A percentile compares a stretch with the other conserved stretches of the same genome.
These are phyloP conservation scores for Spinellus fusiger DNA, from an alignment of 192 early-diverging fungal genomes.

Conservation along the genomic window DNA sequence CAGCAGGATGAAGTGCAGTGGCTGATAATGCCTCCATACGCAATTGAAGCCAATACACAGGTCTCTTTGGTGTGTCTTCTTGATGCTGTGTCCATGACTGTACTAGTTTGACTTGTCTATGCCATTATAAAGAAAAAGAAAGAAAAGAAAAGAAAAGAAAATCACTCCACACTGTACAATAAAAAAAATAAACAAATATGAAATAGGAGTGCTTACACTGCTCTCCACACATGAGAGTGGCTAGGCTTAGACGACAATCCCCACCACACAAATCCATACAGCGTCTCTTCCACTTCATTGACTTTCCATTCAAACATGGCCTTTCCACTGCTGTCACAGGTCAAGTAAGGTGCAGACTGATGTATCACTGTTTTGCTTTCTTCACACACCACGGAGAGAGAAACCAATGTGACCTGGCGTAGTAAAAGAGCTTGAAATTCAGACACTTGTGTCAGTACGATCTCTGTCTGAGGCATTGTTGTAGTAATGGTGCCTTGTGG, in stretches of 20 bases:
- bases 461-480: conserved; percentile 18
- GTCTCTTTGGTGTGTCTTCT: neutral
- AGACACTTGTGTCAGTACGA: conserved; percentile 19
- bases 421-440: conserved; percentile 29
- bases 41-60: conserved; percentile 9
- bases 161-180: neutral
- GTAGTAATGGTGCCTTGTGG: conserved; percentile 22
- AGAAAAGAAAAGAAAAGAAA: neutral
- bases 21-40: neutral
- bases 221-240: conserved; percentile 4
- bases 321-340: conserved; percentile 10
- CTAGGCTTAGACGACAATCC: neutral
- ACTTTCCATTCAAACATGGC: conserved; percentile 26
- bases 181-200: neutral
- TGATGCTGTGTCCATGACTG: neutral
- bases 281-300: conserved; percentile 29
- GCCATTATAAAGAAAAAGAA: neutral
- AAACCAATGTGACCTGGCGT: conserved; percentile 29
- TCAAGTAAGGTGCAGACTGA: conserved; percentile 1
- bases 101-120: neutral
- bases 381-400: conserved; percentile 24
- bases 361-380: conserved; percentile 24
- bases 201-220: conserved; percentile 5
- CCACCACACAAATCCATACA: conserved; percentile 19
- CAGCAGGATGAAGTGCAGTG: neutral